Percentiles rank a stretch among this genome's conserved stretches.
Evolutionary conservation across 2,329 filamentous ascomycete species (phyloP).

Genomic region (Aspergillus ibericus): DNA sequence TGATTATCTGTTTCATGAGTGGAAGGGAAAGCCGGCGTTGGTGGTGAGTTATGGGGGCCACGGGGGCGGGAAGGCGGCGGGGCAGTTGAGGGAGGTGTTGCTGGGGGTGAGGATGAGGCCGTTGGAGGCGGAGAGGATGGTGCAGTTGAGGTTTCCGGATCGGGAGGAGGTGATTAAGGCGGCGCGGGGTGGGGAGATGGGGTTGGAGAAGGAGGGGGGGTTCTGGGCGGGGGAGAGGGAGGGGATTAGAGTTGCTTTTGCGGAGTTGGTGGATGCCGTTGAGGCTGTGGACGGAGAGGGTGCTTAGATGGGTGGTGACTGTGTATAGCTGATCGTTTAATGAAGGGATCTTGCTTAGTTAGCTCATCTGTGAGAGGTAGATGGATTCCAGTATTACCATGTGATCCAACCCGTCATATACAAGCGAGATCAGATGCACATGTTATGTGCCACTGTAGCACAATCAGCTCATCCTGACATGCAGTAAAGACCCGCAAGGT

Average conservation of each 20-base stretch:
- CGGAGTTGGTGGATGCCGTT: constrained; percentile 1
- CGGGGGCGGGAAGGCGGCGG: constrained; percentile 41
- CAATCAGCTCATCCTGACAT: background rate
- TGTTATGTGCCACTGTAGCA: background rate
- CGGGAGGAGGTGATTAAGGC: constrained; percentile 23
- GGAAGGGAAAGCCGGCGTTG: constrained; percentile 55
- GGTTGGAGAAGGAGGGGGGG: constrained; percentile 5
- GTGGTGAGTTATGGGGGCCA: constrained; percentile 57
- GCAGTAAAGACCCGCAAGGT: background rate
- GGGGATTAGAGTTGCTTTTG: constrained; percentile 1
- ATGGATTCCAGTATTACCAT: background rate
- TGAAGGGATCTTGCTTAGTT: no score
- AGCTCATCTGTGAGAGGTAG: background rate
- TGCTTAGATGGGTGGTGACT: background rate
- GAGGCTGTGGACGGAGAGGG: background rate
- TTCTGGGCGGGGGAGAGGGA: constrained; percentile 11
- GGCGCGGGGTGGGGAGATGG: constrained; percentile 26
- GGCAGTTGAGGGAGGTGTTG: constrained; percentile 37
- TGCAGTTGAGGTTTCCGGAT: constrained; percentile 30
- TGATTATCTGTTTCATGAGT: constrained; percentile 62
- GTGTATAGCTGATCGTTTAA: background rate
- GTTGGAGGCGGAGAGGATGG: constrained; percentile 29
- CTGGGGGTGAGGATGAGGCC: constrained; percentile 38
- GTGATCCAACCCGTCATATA: background rate
- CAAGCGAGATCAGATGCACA: background rate